These are phyloP conservation scores for Pyrus hybrid DNA, from an alignment of 331 rosid genomes.

Conservation along the genomic window DNA sequence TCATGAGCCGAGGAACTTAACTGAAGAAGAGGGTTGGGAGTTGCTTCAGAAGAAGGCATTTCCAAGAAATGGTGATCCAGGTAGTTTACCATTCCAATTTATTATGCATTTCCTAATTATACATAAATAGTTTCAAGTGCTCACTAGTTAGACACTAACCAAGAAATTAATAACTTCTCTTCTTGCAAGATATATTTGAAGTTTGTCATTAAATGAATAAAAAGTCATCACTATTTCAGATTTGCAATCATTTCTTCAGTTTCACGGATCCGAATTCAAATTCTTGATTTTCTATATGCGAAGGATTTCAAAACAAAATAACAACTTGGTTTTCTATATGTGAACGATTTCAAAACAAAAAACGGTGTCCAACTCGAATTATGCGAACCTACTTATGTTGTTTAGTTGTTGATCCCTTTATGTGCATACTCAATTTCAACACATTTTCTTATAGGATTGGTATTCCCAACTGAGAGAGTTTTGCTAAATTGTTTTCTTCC, in stretches of 20 bases:
- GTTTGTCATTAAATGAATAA: not conserved
- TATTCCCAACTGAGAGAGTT: not conserved
- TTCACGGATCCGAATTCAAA: not conserved
- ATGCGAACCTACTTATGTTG: not conserved
- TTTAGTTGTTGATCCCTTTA: not conserved
- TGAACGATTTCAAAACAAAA: too few species aligned
- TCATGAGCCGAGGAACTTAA: not conserved
- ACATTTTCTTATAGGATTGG: not conserved
- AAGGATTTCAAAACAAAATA: too few species aligned
- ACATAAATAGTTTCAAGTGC: too few species aligned
- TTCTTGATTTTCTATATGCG: not conserved
- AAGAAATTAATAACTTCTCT: not conserved
- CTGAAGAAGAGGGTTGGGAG: not conserved
- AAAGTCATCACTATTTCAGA: too few species aligned
- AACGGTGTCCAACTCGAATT: not conserved
- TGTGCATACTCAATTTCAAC: not conserved
- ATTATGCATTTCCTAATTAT: not conserved
- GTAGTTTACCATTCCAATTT: not conserved
- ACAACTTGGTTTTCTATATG: too few species aligned
- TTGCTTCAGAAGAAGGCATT: not conserved
- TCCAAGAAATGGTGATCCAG: not conserved
- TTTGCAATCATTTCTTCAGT: not conserved
- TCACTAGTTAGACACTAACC: not conserved
- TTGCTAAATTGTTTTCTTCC: not conserved
- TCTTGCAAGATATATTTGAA: not conserved